Conservation (phyloP, 257 asterid species). For the Handroanthus guayacan region DNA sequence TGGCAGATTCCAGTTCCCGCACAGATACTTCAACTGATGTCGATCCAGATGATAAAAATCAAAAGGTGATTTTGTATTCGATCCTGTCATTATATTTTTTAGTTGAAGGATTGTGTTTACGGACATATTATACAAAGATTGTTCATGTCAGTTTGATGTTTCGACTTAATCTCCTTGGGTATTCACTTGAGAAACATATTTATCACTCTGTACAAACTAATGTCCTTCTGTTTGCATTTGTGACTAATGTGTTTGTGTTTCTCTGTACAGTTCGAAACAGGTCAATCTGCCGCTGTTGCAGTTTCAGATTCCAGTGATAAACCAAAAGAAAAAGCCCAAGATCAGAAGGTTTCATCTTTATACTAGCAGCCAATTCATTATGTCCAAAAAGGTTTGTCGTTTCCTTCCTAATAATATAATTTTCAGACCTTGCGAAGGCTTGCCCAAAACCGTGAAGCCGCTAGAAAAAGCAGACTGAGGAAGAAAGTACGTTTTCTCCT, state of each 20-base stretch:
- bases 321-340: constrained; percentile 69
- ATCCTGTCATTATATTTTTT: constrained; percentile 15
- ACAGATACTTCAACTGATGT: constrained; percentile 84
- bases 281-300: constrained; percentile 54
- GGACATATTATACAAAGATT: not conserved
- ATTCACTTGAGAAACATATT: not conserved
- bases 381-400: constrained; percentile 31
- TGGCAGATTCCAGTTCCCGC: constrained; percentile 79
- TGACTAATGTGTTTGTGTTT: constrained; percentile 37
- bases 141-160: constrained; percentile 8
- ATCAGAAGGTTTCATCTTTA: constrained; percentile 70
- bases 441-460: constrained; percentile 98
- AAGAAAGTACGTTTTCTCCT: constrained; percentile 71
- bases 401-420: constrained; percentile 27
- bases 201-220: not conserved
- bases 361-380: constrained; percentile 5
- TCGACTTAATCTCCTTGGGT: not conserved
- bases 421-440: constrained; percentile 81
- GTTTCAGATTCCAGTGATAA: constrained; percentile 78
- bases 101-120: not conserved
- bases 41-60: constrained; percentile 77
- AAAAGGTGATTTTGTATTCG: constrained; percentile 49
- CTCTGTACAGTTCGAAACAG: constrained; percentile 69
- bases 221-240: not conserved
- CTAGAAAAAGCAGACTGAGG: constrained; percentile 89